A percentile compares a stretch with the other conserved stretches of the same genome.
Conservation (phyloP, 1,284 basidiomycete genomes). For the Trichosporon sp. region DNA sequence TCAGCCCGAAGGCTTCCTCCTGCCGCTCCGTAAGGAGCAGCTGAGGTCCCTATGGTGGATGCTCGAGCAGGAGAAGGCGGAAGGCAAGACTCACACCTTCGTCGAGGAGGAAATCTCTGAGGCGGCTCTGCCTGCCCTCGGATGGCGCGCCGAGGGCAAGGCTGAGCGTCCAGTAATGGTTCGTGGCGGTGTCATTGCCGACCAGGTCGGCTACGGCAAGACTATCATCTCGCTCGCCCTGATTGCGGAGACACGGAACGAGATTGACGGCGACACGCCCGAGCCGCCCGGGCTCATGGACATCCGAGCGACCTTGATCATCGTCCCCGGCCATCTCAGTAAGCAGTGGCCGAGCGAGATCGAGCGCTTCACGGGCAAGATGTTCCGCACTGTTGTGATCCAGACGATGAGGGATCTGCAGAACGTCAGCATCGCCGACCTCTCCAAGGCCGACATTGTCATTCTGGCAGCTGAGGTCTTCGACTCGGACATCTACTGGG, state of each 20-base stretch:
- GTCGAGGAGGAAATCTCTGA: conserved; percentile 92
- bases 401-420: conserved; percentile 70
- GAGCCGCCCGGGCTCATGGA: conserved; percentile 51
- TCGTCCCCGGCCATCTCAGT: conserved; percentile 85
- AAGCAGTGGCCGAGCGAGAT: conserved; percentile 87
- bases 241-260: conserved; percentile 58
- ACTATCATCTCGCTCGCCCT: conserved; percentile 89
- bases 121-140: conserved; percentile 72
- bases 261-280: conserved; percentile 48
- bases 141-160: conserved; percentile 88
- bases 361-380: conserved; percentile 64
- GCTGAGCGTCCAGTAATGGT: conserved; percentile 70
- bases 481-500: conserved; percentile 66
- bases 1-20: conserved; percentile 70
- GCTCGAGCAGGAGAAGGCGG: conserved; percentile 67
- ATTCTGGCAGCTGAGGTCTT: conserved; percentile 82
- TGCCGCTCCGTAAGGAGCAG: conserved; percentile 73
- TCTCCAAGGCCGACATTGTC: conserved; percentile 78
- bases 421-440: conserved; percentile 63
- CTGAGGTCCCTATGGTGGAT: conserved; percentile 89
- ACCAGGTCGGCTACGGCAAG: conserved; percentile 95
- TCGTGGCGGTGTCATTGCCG: conserved; percentile 86
- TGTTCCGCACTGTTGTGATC: conserved; percentile 56
- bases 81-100: conserved; percentile 61
- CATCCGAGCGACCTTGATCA: conserved; percentile 73